phyloP scores from a whole-genome alignment of 352 stramenopile genomes.

The Phytophthora pini region DNA sequence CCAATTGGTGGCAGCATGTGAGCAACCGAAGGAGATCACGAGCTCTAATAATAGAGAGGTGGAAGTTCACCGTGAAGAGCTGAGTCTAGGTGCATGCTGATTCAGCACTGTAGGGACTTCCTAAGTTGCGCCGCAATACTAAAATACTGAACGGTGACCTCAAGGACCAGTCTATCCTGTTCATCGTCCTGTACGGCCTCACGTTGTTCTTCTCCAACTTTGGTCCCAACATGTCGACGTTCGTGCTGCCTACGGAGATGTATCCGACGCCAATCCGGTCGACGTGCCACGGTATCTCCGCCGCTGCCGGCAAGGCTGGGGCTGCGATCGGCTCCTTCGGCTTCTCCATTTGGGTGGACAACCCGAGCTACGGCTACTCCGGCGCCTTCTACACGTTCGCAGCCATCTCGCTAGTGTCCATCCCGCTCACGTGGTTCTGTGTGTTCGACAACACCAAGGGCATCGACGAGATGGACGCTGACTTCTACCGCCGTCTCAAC shows the following conservation, averaged over 20 bases:
- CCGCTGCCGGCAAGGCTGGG: conserved; percentile 86
- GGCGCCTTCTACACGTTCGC: conserved; percentile 71
- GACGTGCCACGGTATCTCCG: conserved; percentile 90
- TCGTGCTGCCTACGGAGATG: conserved; percentile 91
- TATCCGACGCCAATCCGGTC: conserved; percentile 87
- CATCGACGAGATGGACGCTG: conserved; percentile 61
- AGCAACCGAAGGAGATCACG: too few species aligned
- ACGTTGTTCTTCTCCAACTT: conserved; percentile 90
- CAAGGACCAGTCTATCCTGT: conserved; percentile 54
- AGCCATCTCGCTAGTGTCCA: conserved; percentile 57
- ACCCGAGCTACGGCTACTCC: conserved; percentile 61
- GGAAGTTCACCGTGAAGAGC: too few species aligned
- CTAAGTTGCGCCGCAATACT: too few species aligned
- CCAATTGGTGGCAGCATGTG: too few species aligned
- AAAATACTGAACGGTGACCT: conserved; percentile 18
- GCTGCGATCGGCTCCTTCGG: conserved; percentile 74
- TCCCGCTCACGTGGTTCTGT: conserved; percentile 69
- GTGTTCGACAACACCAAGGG: conserved; percentile 70
- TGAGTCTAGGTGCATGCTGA: too few species aligned
- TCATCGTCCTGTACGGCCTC: conserved; percentile 81
- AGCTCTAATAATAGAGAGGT: too few species aligned
- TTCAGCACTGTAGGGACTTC: too few species aligned
- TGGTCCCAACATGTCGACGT: conserved; percentile 87
- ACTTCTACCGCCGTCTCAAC: conserved; percentile 53
- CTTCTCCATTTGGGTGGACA: conserved; percentile 71